Percentiles rank a stretch among this genome's conserved stretches.
Conservation (phyloP, 2,329 filamentous ascomycete species). For the Cladophialophora bantiana region DNA sequence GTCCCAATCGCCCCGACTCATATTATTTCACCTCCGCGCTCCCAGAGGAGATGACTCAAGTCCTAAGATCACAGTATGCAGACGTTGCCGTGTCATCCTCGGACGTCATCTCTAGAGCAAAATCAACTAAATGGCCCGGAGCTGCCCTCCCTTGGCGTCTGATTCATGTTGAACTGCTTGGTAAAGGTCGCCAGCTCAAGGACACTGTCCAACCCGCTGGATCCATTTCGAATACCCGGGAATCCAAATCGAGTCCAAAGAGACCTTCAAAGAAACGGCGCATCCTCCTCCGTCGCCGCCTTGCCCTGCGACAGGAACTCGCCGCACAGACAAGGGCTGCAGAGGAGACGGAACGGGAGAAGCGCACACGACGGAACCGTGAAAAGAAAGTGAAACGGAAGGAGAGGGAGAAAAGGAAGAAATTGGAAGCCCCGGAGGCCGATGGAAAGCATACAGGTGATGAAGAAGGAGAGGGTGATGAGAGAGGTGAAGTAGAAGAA, state of each 20-base stretch:
- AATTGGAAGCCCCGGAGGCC: constrained; percentile 23
- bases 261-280: constrained; percentile 39
- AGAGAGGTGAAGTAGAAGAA: neutral
- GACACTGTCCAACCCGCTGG: neutral
- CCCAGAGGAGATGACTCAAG: constrained; percentile 10
- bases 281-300: constrained; percentile 32
- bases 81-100: constrained; percentile 28
- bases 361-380: constrained; percentile 37
- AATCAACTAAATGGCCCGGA: constrained; percentile 35
- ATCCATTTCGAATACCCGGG: neutral
- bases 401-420: constrained; percentile 35
- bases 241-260: neutral
- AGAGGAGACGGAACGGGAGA: constrained; percentile 37
- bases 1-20: constrained; percentile 28
- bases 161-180: constrained; percentile 24
- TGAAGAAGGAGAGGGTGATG: constrained; percentile 7
- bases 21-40: constrained; percentile 37
- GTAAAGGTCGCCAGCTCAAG: neutral
- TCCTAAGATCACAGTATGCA: constrained; percentile 25
- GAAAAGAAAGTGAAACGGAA: constrained; percentile 41
- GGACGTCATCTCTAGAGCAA: constrained; percentile 25
- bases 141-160: constrained; percentile 36
- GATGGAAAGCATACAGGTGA: constrained; percentile 16
- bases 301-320: constrained; percentile 22
- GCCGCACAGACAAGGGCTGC: constrained; percentile 27